A percentile compares a stretch with the other conserved stretches of the same genome.
Conservation (phyloP, 2,329 filamentous ascomycete species). For the Monosporascus sp. region DNA sequence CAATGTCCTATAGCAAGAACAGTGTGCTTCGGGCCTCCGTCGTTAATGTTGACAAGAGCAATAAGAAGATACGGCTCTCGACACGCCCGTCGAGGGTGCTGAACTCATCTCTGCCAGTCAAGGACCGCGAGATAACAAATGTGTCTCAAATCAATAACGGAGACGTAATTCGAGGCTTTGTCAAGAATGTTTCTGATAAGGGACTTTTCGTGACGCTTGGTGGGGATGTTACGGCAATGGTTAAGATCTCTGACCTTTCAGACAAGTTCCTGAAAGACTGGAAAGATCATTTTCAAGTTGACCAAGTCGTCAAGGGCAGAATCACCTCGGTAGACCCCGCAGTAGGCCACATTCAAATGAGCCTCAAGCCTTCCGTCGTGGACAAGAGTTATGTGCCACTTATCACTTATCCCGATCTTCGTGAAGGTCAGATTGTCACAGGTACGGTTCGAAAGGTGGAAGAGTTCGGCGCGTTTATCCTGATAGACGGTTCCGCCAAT, state of each 20-base stretch:
- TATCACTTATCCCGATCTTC: constrained; percentile 70
- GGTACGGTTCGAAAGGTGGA: constrained; percentile 91
- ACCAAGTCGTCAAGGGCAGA: constrained; percentile 87
- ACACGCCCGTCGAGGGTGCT: constrained; percentile 82
- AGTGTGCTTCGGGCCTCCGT: constrained; percentile 86
- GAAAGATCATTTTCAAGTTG: constrained; percentile 82
- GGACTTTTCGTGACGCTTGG: constrained; percentile 84
- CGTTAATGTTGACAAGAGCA: constrained; percentile 70
- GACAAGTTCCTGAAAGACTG: constrained; percentile 92
- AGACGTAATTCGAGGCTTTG: constrained; percentile 81
- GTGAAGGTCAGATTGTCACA: constrained; percentile 74
- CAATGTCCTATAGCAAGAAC: constrained; percentile 71
- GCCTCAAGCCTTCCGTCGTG: constrained; percentile 77
- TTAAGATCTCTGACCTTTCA: constrained; percentile 82
- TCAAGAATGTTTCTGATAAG: constrained; percentile 84
- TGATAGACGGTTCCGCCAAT: constrained; percentile 80
- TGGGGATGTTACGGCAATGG: constrained; percentile 73
- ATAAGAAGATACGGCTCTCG: constrained; percentile 80
- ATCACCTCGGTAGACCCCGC: constrained; percentile 66
- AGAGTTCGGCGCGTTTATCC: constrained; percentile 91
- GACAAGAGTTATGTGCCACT: constrained; percentile 73
- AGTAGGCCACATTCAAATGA: constrained; percentile 74
- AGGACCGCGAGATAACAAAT: constrained; percentile 72
- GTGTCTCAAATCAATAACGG: constrained; percentile 68
- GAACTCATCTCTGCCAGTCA: constrained; percentile 75